Evolutionary conservation across 129 eudicot genomes (phyloP).

Genomic region (Saussurea involucrata): DNA sequence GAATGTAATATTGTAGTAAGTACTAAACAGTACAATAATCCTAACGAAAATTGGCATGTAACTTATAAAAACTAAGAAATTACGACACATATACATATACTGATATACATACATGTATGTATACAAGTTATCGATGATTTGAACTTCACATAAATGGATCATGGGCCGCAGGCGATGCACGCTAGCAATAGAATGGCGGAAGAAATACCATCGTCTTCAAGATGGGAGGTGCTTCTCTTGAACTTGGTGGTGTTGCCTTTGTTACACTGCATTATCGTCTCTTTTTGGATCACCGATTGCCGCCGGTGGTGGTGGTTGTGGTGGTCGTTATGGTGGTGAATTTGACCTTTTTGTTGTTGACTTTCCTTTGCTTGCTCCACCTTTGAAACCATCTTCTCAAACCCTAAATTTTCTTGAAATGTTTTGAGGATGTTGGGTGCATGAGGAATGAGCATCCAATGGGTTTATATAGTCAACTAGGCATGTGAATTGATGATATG

Average conservation of each 20-base stretch:
- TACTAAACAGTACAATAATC: neutral
- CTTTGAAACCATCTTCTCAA: slow-evolving; percentile 46
- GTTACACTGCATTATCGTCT: slow-evolving; percentile 54
- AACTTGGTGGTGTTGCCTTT: slow-evolving; percentile 71
- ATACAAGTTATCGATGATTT: neutral
- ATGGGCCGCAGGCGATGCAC: slow-evolving; percentile 54
- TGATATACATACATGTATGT: neutral
- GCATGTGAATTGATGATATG: neutral
- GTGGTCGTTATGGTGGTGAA: slow-evolving; percentile 16
- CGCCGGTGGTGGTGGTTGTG: slow-evolving; percentile 14
- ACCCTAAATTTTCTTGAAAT: neutral
- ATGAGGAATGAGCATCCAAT: slow-evolving; percentile 19
- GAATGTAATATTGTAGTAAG: neutral
- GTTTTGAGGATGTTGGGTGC: slow-evolving; percentile 16
- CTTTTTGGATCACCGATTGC: slow-evolving; percentile 34
- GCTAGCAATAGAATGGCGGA: slow-evolving; percentile 79
- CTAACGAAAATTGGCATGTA: neutral
- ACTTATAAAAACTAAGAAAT: neutral
- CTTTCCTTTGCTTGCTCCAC: slow-evolving; percentile 32
- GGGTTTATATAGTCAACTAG: slow-evolving; percentile 28
- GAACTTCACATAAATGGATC: neutral
- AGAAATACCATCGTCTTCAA: slow-evolving; percentile 73
- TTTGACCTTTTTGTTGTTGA: slow-evolving; percentile 33
- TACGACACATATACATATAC: neutral
- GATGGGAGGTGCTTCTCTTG: slow-evolving; percentile 73